These are phyloP conservation scores for Aspergillus quadrilineatus DNA, from an alignment of 2,329 filamentous ascomycete species.

Conservation along the genomic window DNA sequence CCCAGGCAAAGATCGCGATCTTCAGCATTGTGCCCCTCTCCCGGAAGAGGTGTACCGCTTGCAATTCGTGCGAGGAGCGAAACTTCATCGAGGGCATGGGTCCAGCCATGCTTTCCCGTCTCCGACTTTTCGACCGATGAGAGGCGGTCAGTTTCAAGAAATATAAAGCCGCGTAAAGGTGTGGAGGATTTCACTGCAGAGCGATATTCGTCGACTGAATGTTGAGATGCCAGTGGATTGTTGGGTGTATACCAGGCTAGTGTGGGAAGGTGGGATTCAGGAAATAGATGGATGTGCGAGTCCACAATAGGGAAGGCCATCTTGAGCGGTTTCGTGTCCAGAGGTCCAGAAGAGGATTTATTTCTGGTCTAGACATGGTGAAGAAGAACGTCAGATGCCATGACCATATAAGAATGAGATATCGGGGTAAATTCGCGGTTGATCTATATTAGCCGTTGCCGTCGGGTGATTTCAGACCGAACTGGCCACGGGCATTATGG, in stretches of 20 bases:
- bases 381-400: not conserved
- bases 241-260: slow-evolving; percentile 68
- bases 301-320: slow-evolving; percentile 65
- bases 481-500: not conserved
- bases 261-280: slow-evolving; percentile 62
- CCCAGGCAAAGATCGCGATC: slow-evolving; percentile 62
- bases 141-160: slow-evolving; percentile 77
- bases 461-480: slow-evolving; percentile 11
- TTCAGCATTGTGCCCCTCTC: slow-evolving; percentile 57
- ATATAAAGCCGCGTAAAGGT: slow-evolving; percentile 69
- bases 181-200: slow-evolving; percentile 42
- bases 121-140: slow-evolving; percentile 54
- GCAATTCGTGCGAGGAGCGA: slow-evolving; percentile 66
- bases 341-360: not conserved
- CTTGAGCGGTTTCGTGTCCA: not conserved
- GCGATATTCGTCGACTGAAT: slow-evolving; percentile 65
- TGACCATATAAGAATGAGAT: not conserved
- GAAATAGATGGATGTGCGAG: slow-evolving; percentile 88
- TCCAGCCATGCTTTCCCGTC: slow-evolving; percentile 54
- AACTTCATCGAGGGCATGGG: slow-evolving; percentile 69
- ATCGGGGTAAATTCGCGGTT: slow-evolving; percentile 7
- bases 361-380: not conserved
- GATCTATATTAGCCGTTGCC: not conserved
- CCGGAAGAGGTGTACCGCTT: slow-evolving; percentile 56
- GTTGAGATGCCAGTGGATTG: slow-evolving; percentile 61